phyloP scores from a whole-genome alignment of 2,329 filamentous ascomycete species.

The Aureobasidium sp. region DNA sequence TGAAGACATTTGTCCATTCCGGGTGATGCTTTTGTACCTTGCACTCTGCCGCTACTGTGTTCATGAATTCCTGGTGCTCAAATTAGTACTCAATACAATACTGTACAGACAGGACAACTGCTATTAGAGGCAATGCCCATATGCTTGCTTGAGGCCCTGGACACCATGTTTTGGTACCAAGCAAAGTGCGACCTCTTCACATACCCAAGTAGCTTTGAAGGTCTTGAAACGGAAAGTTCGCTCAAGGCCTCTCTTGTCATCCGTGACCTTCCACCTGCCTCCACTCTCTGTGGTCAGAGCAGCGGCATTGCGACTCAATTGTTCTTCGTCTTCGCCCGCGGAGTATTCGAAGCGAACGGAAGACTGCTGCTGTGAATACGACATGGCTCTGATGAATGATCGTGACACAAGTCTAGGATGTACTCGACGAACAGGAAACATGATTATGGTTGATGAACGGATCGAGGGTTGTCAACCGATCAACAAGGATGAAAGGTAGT shows the following conservation, averaged over 20 bases:
- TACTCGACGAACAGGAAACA: background rate
- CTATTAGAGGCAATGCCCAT: background rate
- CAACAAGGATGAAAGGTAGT: background rate
- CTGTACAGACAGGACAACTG: background rate
- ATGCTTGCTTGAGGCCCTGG: background rate
- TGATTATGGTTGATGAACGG: background rate
- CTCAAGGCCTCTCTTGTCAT: slow-evolving; percentile 29
- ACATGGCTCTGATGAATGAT: background rate
- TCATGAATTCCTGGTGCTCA: slow-evolving; percentile 62
- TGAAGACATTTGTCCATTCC: slow-evolving; percentile 73
- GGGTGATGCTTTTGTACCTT: slow-evolving; percentile 65
- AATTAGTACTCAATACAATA: background rate
- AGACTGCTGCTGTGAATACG: background rate
- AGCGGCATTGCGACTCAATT: slow-evolving; percentile 22
- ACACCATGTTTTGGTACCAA: too few relatives aligned
- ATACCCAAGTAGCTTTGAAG: slow-evolving; percentile 34
- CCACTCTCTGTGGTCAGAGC: background rate
- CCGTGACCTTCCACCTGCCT: slow-evolving; percentile 28
- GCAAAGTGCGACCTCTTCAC: slow-evolving; percentile 4
- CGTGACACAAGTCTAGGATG: background rate
- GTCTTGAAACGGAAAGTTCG: slow-evolving; percentile 33
- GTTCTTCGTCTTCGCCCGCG: slow-evolving; percentile 20
- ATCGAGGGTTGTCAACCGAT: background rate
- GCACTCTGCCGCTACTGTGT: slow-evolving; percentile 60
- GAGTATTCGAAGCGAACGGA: background rate